phyloP scores from a whole-genome alignment of 305 asterid genomes.

The Fraxinus albicans region DNA sequence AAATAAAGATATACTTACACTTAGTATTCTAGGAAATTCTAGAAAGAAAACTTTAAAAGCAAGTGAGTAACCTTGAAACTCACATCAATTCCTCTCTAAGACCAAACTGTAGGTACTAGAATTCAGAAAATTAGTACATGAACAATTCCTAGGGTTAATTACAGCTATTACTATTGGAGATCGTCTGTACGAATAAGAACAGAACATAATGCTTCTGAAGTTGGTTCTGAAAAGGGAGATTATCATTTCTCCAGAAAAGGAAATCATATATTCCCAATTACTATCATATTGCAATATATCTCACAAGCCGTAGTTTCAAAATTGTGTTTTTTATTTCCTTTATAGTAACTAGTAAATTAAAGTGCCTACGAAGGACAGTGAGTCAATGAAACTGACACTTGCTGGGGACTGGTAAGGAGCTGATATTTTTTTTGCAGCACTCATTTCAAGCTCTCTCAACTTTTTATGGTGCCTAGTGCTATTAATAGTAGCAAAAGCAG shows the following conservation, averaged over 20 bases:
- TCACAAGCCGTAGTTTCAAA: neutral
- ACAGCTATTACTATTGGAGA: neutral
- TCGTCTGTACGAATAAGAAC: neutral
- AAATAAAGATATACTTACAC: neutral
- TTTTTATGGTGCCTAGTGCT: neutral
- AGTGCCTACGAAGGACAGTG: neutral
- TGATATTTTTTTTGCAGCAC: neutral
- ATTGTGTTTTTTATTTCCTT: neutral
- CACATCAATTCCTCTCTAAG: neutral
- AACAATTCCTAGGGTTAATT: neutral
- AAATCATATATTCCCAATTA: neutral
- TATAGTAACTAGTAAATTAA: neutral
- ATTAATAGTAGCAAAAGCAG: neutral
- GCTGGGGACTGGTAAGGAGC: neutral
- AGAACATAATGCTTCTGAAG: neutral
- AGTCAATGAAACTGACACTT: neutral
- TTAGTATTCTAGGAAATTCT: neutral
- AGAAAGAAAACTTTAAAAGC: neutral
- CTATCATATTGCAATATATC: neutral
- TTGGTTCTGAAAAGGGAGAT: neutral
- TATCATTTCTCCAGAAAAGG: neutral
- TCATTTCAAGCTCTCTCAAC: neutral
- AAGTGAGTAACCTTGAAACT: neutral
- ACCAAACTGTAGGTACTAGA: neutral
- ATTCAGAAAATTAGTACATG: neutral